Conservation (phyloP, 345 rosid genomes). For the Eucalyptus shirleyi region DNA sequence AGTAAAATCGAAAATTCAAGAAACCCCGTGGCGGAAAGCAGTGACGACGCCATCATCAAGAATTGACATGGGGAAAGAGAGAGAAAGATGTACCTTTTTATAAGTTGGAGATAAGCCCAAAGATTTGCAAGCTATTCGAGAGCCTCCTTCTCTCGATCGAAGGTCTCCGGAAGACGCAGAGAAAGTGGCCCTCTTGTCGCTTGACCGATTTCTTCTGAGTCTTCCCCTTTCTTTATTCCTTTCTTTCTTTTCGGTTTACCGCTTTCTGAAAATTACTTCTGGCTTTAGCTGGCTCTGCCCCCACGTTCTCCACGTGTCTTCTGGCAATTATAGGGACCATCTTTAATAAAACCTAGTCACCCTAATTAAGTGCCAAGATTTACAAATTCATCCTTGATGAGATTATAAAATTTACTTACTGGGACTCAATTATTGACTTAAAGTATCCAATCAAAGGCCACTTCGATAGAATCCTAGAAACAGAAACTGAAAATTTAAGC, state of each 20-base stretch:
- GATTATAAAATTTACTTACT: not conserved
- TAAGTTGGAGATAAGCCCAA: not conserved
- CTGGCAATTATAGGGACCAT: accelerated
- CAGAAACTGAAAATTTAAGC: not conserved
- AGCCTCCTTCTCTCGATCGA: not conserved
- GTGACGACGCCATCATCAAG: not conserved
- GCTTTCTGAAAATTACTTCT: not conserved
- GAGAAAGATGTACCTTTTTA: not conserved
- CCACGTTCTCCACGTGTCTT: not conserved
- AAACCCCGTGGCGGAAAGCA: not conserved
- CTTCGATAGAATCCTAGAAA: not conserved
- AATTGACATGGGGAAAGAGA: not conserved
- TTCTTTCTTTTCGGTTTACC: not conserved
- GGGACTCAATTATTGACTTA: not conserved
- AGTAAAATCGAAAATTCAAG: not conserved
- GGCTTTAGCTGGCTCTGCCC: not conserved
- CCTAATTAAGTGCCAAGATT: not conserved
- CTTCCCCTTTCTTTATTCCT: not conserved
- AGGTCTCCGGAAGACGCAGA: not conserved
- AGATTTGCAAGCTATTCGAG: not conserved
- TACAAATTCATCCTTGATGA: not conserved
- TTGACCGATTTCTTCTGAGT: not conserved
- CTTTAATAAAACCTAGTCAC: not conserved
- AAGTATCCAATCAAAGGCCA: not conserved
- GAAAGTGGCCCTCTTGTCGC: not conserved